Evolutionary conservation across 139 green algal species (phyloP).

Genomic region (Deuterostichococcus epilithicus): DNA sequence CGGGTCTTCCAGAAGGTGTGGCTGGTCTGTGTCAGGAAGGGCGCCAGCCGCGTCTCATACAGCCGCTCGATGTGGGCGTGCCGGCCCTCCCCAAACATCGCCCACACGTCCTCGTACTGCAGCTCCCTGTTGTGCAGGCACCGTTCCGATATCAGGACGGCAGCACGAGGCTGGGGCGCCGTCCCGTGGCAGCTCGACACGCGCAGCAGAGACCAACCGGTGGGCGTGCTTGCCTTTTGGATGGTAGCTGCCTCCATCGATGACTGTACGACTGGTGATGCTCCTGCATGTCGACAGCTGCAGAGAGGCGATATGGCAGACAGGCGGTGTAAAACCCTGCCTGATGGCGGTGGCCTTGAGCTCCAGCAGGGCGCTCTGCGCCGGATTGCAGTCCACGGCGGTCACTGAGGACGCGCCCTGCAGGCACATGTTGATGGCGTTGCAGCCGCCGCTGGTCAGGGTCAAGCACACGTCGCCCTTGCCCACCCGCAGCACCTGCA

Average conservation of each 20-base stretch:
- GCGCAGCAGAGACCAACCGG: constrained; percentile 33
- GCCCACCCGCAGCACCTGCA: constrained; percentile 76
- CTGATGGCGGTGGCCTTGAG: constrained; percentile 85
- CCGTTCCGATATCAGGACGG: no score
- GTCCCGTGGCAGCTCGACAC: constrained; percentile 35
- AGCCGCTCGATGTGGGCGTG: constrained; percentile 77
- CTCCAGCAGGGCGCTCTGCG: constrained; percentile 91
- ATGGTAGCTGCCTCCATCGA: no score
- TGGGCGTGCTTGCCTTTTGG: constrained; percentile 5
- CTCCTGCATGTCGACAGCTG: no score
- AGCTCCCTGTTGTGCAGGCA: constrained; percentile 52
- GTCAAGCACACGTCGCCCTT: constrained; percentile 84
- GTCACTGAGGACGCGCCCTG: constrained; percentile 72
- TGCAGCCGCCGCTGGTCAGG: constrained; percentile 96
- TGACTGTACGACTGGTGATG: no score
- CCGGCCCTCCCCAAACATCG: constrained; percentile 76
- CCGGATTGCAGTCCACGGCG: constrained; percentile 97
- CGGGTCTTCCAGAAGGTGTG: constrained; percentile 85
- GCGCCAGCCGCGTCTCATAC: constrained; percentile 83
- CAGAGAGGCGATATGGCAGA: no score
- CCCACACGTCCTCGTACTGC: constrained; percentile 89
- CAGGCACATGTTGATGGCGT: constrained; percentile 90
- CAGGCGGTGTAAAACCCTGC: no score
- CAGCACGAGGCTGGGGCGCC: no score
- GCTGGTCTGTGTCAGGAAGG: constrained; percentile 81